Evolutionary conservation across 768 basidiomycete species (phyloP).

Genomic region (Mycena kentingensis): DNA sequence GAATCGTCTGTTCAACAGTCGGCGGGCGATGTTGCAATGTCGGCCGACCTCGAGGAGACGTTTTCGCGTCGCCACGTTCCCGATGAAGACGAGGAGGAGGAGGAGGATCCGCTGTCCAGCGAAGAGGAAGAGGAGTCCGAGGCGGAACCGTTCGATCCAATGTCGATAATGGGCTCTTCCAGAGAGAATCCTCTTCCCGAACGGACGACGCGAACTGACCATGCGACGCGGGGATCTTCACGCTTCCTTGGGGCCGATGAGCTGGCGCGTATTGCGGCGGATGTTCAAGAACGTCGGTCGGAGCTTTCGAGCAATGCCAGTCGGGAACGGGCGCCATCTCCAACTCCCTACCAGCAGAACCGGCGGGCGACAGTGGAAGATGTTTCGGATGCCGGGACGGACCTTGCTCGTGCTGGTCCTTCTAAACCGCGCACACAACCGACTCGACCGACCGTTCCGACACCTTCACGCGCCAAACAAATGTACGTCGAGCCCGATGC

Average conservation of each 20-base stretch:
- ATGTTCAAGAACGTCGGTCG: slow-evolving; percentile 67
- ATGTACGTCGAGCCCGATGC: slow-evolving; percentile 36
- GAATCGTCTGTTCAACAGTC: slow-evolving; percentile 24
- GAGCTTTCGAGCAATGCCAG: slow-evolving; percentile 32
- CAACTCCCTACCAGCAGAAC: slow-evolving; percentile 13
- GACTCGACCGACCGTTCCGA: slow-evolving; percentile 8
- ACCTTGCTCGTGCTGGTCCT: slow-evolving; percentile 15
- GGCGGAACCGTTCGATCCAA: slow-evolving; percentile 39
- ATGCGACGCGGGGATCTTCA: slow-evolving; percentile 52
- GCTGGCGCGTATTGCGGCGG: slow-evolving; percentile 60
- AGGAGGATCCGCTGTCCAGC: slow-evolving; percentile 25
- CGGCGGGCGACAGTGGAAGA: slow-evolving; percentile 16
- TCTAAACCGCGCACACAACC: slow-evolving; percentile 10
- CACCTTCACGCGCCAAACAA: slow-evolving; percentile 17
- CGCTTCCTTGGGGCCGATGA: slow-evolving; percentile 61
- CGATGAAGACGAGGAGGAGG: slow-evolving; percentile 31
- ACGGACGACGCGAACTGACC: slow-evolving; percentile 54
- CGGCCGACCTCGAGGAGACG: slow-evolving; percentile 33
- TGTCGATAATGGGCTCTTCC: slow-evolving; percentile 35
- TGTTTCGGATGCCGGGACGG: slow-evolving; percentile 17
- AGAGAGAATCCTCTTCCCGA: slow-evolving; percentile 34
- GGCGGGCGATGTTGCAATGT: slow-evolving; percentile 37
- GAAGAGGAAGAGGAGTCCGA: slow-evolving; percentile 21
- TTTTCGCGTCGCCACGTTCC: slow-evolving; percentile 27
- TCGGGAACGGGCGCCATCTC: slow-evolving; percentile 10